Conservation (phyloP, 2,329 filamentous ascomycete genomes). For the Nemania bipapillata region DNA sequence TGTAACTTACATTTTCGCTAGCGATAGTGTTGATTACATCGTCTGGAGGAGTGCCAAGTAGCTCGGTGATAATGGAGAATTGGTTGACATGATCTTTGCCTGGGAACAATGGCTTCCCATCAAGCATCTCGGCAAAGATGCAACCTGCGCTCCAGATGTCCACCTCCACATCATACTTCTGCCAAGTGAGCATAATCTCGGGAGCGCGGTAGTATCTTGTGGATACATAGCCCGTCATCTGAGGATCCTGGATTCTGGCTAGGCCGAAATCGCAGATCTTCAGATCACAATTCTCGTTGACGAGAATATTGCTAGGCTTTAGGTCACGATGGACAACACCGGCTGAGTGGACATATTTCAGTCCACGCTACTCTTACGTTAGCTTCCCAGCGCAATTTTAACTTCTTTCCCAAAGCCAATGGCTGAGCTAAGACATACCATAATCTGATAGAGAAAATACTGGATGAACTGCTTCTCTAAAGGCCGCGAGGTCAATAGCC, state of each 20-base stretch:
- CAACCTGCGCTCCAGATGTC: slow-evolving; percentile 99
- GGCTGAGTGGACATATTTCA: slow-evolving; percentile 99
- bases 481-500: slow-evolving; percentile 91
- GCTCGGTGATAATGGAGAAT: slow-evolving; percentile 98
- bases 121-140: slow-evolving; percentile 99
- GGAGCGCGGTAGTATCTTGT: slow-evolving; percentile 98
- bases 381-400: slow-evolving; percentile 1
- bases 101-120: slow-evolving; percentile 97
- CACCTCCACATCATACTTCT: slow-evolving; percentile 99
- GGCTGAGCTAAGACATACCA: slow-evolving; percentile 68
- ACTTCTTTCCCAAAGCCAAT: background rate
- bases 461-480: slow-evolving; percentile 99
- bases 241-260: slow-evolving; percentile 96
- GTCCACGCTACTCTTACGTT: slow-evolving; percentile 73
- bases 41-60: slow-evolving; percentile 93
- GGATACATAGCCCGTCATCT: slow-evolving; percentile 99
- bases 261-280: slow-evolving; percentile 99
- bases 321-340: slow-evolving; percentile 97
- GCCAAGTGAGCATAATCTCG: slow-evolving; percentile 99
- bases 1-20: slow-evolving; percentile 86
- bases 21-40: slow-evolving; percentile 99
- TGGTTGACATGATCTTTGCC: slow-evolving; percentile 99
- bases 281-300: slow-evolving; percentile 99
- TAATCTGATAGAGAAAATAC: slow-evolving; percentile 99
- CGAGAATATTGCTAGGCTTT: slow-evolving; percentile 98